These are phyloP conservation scores for Nakaseomyces delphensis DNA, from an alignment of 1,139 yeast species.

Conservation along the genomic window DNA sequence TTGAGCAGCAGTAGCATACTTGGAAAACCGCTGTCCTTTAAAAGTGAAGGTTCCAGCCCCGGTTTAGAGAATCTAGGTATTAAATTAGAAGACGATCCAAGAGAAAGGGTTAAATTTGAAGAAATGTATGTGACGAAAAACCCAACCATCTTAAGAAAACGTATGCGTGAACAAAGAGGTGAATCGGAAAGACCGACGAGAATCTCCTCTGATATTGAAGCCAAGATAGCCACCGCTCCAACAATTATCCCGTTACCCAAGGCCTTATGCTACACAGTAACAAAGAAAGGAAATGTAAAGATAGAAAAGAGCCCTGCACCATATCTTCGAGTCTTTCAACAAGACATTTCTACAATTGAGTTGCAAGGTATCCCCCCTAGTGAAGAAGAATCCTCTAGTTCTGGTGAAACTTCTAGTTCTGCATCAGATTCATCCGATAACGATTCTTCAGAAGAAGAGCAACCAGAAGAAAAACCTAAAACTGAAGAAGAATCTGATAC, in stretches of 20 bases:
- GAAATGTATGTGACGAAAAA: slow-evolving; percentile 1
- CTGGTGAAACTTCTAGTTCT: not conserved
- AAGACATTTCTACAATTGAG: slow-evolving; percentile 1
- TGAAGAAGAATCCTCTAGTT: not conserved
- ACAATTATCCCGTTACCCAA: slow-evolving; percentile 1
- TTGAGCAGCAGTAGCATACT: slow-evolving; percentile 5
- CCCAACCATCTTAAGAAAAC: slow-evolving; percentile 1
- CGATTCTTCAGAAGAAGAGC: not conserved
- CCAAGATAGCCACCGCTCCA: not conserved
- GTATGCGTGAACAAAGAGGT: not conserved
- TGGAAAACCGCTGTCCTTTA: slow-evolving; percentile 1
- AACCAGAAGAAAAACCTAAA: not conserved
- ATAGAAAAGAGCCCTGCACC: slow-evolving; percentile 4
- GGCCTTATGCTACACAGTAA: slow-evolving; percentile 1
- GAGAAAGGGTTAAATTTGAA: not conserved
- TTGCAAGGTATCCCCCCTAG: not conserved
- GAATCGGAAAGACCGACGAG: not conserved
- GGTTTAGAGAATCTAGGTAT: not conserved
- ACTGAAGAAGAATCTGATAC: not conserved
- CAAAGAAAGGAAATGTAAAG: slow-evolving; percentile 2
- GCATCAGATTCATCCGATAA: not conserved
- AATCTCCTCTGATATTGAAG: not conserved
- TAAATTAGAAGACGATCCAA: not conserved
- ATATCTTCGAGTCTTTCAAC: slow-evolving; percentile 1
- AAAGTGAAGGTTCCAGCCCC: slow-evolving; percentile 1